Conservation (phyloP, 2,329 filamentous ascomycete genomes). For the Fusarium virguliforme region DNA sequence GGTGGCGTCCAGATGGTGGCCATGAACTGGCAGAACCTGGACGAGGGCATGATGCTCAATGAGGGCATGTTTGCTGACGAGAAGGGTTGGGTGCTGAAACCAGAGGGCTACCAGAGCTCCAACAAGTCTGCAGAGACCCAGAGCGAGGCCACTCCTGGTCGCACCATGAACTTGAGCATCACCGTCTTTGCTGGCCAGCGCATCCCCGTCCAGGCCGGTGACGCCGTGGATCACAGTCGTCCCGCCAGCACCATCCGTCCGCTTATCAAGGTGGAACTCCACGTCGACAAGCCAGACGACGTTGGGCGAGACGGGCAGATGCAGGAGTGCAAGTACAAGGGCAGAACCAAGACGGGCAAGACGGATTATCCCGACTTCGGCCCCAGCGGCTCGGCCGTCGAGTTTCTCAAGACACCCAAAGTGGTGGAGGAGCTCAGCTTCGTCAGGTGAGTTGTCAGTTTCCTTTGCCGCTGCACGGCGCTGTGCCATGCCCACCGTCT, state of each 20-base stretch:
- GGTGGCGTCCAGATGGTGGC: slow-evolving; percentile 98
- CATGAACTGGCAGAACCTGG: slow-evolving; percentile 96
- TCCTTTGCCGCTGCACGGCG: slow-evolving; percentile 15
- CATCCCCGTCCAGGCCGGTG: slow-evolving; percentile 61
- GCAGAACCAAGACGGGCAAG: slow-evolving; percentile 68
- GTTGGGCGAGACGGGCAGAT: slow-evolving; percentile 50
- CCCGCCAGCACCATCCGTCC: slow-evolving; percentile 70
- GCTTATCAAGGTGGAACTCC: slow-evolving; percentile 84
- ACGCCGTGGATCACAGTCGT: slow-evolving; percentile 53
- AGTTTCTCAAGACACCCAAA: slow-evolving; percentile 71
- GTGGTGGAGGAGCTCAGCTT: slow-evolving; percentile 81
- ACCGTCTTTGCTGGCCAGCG: slow-evolving; percentile 84
- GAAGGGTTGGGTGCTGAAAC: slow-evolving; percentile 89
- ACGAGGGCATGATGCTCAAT: slow-evolving; percentile 96
- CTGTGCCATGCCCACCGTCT: slow-evolving; percentile 5
- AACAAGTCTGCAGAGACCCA: slow-evolving; percentile 60
- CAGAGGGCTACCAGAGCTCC: slow-evolving; percentile 76
- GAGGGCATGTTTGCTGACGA: slow-evolving; percentile 96
- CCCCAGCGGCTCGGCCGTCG: slow-evolving; percentile 65
- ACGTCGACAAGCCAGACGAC: slow-evolving; percentile 76
- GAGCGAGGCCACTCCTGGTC: slow-evolving; percentile 64
- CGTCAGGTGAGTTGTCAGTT: slow-evolving; percentile 71
- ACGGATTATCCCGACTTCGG: slow-evolving; percentile 78
- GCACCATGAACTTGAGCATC: slow-evolving; percentile 77
- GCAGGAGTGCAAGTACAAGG: slow-evolving; percentile 72